Conservation (phyloP, 371 early-diverging fungal genomes). For the Mortierella sp. region DNA sequence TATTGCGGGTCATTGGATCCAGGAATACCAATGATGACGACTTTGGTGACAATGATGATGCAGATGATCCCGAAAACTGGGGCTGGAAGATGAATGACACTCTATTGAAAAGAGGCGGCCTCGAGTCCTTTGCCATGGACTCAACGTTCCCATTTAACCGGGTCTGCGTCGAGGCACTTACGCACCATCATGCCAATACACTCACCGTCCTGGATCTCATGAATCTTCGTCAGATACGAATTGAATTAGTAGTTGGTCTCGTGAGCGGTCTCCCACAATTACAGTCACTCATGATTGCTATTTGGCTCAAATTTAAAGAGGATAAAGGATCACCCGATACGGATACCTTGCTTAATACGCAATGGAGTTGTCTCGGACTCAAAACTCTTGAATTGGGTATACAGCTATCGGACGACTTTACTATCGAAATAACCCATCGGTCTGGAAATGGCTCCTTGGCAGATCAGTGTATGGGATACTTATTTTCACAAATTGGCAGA, state of each 20-base stretch:
- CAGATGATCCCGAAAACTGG: too few relatives aligned
- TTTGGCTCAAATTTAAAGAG: neutral
- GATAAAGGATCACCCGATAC: neutral
- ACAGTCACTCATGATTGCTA: neutral
- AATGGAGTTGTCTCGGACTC: slow-evolving; percentile 7
- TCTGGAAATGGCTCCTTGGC: neutral
- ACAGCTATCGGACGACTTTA: neutral
- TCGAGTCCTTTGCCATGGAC: neutral
- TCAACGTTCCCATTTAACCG: neutral
- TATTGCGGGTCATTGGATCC: neutral
- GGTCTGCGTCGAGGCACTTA: neutral
- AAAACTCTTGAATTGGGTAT: neutral
- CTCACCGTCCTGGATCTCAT: slow-evolving; percentile 1
- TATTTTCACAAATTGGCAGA: slow-evolving; percentile 14
- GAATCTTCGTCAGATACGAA: neutral
- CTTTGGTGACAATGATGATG: neutral
- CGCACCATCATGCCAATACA: slow-evolving; percentile 3
- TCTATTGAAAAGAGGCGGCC: neutral
- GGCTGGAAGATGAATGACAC: neutral
- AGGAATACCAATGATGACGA: neutral
- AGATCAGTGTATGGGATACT: neutral
- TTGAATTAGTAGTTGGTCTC: neutral
- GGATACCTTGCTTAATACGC: neutral
- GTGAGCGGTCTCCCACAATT: slow-evolving; percentile 6
- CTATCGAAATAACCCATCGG: neutral